Evolutionary conservation across 2,329 filamentous ascomycete genomes (phyloP).

Genomic region (Pestalotiopsis sp.): DNA sequence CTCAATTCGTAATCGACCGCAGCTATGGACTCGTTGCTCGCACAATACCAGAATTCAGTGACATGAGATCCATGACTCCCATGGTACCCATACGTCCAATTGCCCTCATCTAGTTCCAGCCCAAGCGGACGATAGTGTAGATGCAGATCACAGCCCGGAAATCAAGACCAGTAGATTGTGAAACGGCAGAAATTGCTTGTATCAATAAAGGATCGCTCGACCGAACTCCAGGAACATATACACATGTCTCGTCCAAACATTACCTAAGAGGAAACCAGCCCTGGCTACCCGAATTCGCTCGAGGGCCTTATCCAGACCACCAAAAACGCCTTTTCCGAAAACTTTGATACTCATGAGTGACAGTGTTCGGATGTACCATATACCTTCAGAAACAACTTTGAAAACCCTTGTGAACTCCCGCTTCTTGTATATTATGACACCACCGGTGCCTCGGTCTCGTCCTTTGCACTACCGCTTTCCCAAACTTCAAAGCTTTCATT

Average conservation of each 20-base stretch:
- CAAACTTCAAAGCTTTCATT: conserved; percentile 69
- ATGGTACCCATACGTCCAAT: background rate
- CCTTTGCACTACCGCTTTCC: conserved; percentile 70
- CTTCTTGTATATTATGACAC: conserved; percentile 5
- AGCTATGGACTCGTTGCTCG: too few species aligned
- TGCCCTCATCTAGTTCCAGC: background rate
- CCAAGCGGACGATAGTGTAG: background rate
- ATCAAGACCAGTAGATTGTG: background rate
- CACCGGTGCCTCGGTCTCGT: conserved; percentile 46
- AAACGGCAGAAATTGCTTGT: background rate
- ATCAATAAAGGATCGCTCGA: conserved; percentile 6
- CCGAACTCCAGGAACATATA: conserved; percentile 10
- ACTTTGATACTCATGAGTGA: conserved; percentile 11
- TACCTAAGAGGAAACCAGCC: background rate
- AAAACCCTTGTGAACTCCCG: background rate
- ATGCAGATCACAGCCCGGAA: background rate
- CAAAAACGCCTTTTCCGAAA: conserved; percentile 13
- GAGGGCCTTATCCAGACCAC: background rate
- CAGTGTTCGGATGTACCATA: conserved; percentile 11
- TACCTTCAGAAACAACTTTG: background rate
- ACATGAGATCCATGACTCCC: background rate
- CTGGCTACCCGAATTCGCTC: background rate
- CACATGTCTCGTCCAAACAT: conserved; percentile 11
- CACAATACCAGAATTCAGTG: too few species aligned
- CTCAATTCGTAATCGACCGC: too few species aligned